Base-by-base conservation (phyloP, 371 early-diverging fungal genomes). In the Apophysomyces variabilis region DNA sequence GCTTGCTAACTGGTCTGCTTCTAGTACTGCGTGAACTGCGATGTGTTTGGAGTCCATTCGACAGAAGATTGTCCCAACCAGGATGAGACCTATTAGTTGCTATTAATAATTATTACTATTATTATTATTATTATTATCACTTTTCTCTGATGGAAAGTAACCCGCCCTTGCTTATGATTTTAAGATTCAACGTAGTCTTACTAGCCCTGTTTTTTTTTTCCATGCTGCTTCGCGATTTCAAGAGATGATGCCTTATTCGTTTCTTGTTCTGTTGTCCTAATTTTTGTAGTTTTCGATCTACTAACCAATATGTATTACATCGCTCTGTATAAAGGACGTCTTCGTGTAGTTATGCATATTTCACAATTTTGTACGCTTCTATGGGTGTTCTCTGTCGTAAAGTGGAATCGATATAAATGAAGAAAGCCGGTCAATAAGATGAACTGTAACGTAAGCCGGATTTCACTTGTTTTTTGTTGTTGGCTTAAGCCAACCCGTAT, bases 11-110 rank as follows among this genome's bases (percentile, higher is more conserved):
- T 38, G 36, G 60, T 18, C 14, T 62, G 4, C 21, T 57, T 38
- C 7, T 77, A 86, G 76, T 90, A 87, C 64, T 90, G 90, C 66
- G 87, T 87, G 38, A 87, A 90, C 68, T 90, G 90, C 72, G 88
- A 90, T 67, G 79, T 75, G 21, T 86, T 83, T 78, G 84, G 78
- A 9, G 66, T 64, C n/a, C 90, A 90, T 56, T 78, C 85, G 66
- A 90, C 90, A 0, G 83, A 85, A 26, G 85, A 86, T 39, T 90
- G 90, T 64, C 90, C 89, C n/a, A 82, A 86, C 60, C 82, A 82
- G 39, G 80, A 85, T 60, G 82, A 85, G 66, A 82, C 80, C 57
- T 85, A 84, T 66, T 84, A 78, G 62, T n/a, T 26, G 41, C 32
- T 64, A 46, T 7, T 60, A 47, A 37, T 41, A 41, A 11, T 13